Percentiles rank a stretch among this genome's conserved stretches.
Evolutionary conservation across 371 early-diverging fungal genomes (phyloP).

Genomic region (Blastocladiella emersonii): DNA sequence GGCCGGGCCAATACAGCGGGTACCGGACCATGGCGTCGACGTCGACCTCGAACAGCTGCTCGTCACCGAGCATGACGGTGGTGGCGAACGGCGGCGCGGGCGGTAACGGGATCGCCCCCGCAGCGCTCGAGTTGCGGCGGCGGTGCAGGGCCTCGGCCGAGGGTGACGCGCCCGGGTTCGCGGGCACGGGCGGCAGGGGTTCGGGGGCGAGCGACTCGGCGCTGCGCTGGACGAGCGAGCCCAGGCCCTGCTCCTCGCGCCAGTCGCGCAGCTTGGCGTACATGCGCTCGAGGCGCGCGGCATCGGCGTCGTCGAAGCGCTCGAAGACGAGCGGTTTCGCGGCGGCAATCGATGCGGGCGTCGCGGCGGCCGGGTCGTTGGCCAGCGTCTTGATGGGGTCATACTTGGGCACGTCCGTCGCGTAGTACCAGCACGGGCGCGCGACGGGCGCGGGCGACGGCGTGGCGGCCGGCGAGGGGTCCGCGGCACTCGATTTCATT

Average conservation of each 20-base stretch:
- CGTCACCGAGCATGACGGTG: conserved; percentile 32
- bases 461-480: too few species aligned
- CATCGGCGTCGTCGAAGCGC: neutral
- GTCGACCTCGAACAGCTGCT: conserved; percentile 68
- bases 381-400: neutral
- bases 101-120: neutral
- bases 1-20: conserved; percentile 67
- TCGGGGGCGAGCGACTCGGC: neutral
- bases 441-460: too few species aligned
- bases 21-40: conserved; percentile 15
- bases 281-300: conserved; percentile 1
- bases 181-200: too few species aligned
- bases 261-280: neutral
- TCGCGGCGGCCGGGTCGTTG: neutral
- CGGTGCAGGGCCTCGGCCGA: neutral
- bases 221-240: neutral
- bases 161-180: neutral
- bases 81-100: neutral
- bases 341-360: neutral
- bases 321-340: neutral
- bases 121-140: neutral
- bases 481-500: too few species aligned
- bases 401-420: neutral
- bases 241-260: neutral
- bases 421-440: neutral